Conservation (phyloP, 1,284 basidiomycete species). For the Amylostereum areolatum region DNA sequence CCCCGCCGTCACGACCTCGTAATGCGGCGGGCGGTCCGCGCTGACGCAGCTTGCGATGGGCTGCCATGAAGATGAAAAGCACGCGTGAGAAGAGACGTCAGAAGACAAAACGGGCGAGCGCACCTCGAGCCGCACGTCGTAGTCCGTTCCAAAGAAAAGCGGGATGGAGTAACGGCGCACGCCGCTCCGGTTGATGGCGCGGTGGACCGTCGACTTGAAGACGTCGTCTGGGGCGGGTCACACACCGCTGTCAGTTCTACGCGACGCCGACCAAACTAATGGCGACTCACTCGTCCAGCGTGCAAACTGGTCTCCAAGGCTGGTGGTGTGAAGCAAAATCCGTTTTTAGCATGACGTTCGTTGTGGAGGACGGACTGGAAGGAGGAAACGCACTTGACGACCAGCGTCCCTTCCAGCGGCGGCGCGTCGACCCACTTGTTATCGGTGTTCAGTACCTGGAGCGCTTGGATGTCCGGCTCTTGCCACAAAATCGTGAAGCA, state of each 20-base stretch:
- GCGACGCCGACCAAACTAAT: no score
- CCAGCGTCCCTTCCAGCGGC: slow-evolving; percentile 49
- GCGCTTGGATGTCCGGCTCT: slow-evolving; percentile 48
- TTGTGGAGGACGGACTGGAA: no score
- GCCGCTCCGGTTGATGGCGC: slow-evolving; percentile 73
- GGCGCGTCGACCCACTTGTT: slow-evolving; percentile 53
- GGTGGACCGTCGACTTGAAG: slow-evolving; percentile 82
- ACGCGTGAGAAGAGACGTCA: not conserved
- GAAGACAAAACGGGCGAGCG: slow-evolving; percentile 11
- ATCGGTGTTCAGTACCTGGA: slow-evolving; percentile 50
- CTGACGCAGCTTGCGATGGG: slow-evolving; percentile 71
- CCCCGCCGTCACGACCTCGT: slow-evolving; percentile 66
- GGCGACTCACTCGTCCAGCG: slow-evolving; percentile 74
- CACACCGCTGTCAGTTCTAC: no score
- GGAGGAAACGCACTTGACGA: slow-evolving; percentile 66
- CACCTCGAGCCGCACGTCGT: slow-evolving; percentile 70
- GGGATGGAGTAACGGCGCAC: slow-evolving; percentile 76
- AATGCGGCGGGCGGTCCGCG: slow-evolving; percentile 54
- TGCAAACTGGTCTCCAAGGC: slow-evolving; percentile 84
- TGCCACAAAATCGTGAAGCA: slow-evolving; percentile 88
- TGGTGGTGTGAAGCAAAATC: no score
- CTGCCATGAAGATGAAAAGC: slow-evolving; percentile 28
- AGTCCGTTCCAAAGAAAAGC: slow-evolving; percentile 76
- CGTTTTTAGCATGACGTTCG: no score
- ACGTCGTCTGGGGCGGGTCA: slow-evolving; percentile 85